Evolutionary conservation across 352 stramenopile genomes (phyloP).

Genomic region (Phytophthora idaei): DNA sequence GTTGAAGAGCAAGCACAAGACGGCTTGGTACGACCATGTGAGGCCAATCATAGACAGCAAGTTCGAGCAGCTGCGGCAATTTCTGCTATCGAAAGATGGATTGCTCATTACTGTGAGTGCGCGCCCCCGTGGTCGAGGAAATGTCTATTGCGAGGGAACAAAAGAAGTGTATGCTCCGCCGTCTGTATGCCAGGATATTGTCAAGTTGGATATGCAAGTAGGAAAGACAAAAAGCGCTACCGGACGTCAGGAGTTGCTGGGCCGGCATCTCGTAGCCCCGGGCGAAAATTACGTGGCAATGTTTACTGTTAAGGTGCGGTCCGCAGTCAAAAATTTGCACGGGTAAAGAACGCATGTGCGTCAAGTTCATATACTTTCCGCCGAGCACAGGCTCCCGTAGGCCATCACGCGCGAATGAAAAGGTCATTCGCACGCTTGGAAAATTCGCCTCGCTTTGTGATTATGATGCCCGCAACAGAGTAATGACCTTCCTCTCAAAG

Average conservation of each 20-base stretch:
- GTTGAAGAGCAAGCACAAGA: slow-evolving; percentile 13
- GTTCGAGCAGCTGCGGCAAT: slow-evolving; percentile 8
- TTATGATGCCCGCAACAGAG: slow-evolving; percentile 27
- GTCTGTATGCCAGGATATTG: slow-evolving; percentile 18
- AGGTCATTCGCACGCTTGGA: slow-evolving; percentile 20
- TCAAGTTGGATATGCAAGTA: slow-evolving; percentile 24
- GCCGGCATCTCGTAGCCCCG: slow-evolving; percentile 3
- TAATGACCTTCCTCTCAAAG: slow-evolving; percentile 27
- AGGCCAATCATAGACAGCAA: slow-evolving; percentile 9
- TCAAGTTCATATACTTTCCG: slow-evolving; percentile 26
- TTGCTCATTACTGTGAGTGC: slow-evolving; percentile 13
- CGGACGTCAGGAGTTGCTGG: slow-evolving; percentile 13
- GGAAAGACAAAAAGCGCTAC: neutral
- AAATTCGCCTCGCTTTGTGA: slow-evolving; percentile 32
- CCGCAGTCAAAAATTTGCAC: slow-evolving; percentile 29
- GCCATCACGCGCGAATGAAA: slow-evolving; percentile 9
- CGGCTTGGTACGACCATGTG: slow-evolving; percentile 9
- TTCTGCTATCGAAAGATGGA: slow-evolving; percentile 10
- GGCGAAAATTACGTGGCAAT: slow-evolving; percentile 26
- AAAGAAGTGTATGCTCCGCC: slow-evolving; percentile 6
- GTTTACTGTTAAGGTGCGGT: slow-evolving; percentile 40
- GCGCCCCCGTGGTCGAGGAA: neutral
- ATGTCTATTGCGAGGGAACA: neutral
- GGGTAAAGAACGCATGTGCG: slow-evolving; percentile 22
- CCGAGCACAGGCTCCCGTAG: neutral